Conservation (phyloP, 352 stramenopile species). For the Globisporangium solare region DNA sequence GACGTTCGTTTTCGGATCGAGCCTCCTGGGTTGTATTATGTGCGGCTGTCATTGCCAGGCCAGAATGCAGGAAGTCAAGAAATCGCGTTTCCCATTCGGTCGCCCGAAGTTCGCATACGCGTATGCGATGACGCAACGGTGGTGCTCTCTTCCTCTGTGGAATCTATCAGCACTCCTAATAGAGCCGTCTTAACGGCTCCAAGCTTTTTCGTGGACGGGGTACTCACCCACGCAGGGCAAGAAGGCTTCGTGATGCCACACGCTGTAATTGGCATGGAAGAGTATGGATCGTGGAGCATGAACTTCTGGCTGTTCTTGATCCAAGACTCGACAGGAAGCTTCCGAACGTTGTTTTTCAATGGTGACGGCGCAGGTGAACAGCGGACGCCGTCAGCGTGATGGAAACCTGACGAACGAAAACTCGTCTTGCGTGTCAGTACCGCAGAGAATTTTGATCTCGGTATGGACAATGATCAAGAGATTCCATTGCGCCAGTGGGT, state of each 20-base stretch:
- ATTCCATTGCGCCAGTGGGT: conserved; percentile 57
- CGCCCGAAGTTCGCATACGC: conserved; percentile 13
- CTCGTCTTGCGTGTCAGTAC: conserved; percentile 76
- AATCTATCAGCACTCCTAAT: neutral
- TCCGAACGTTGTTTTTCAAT: conserved; percentile 82
- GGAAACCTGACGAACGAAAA: conserved; percentile 53
- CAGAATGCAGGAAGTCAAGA: neutral
- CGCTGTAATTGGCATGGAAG: conserved; percentile 25
- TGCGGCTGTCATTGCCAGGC: conserved; percentile 17
- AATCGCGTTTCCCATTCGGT: conserved; percentile 4
- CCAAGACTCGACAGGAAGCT: conserved; percentile 46
- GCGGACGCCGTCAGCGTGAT: conserved; percentile 80
- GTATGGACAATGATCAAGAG: conserved; percentile 35
- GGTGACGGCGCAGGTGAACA: conserved; percentile 53
- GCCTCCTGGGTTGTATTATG: conserved; percentile 22
- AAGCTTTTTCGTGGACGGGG: conserved; percentile 35
- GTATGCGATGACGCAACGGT: conserved; percentile 8
- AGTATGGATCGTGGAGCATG: conserved; percentile 54
- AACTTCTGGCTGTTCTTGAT: conserved; percentile 64
- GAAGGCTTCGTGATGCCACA: conserved; percentile 46
- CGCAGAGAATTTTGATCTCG: conserved; percentile 41
- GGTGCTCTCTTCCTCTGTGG: conserved; percentile 6
- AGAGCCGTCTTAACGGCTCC: conserved; percentile 14
- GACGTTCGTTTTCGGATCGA: conserved; percentile 31
- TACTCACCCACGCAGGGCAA: conserved; percentile 42